Percentiles rank a stretch among this genome's conserved stretches.
These are phyloP conservation scores for Trichophyton schoenleinii DNA, from an alignment of 2,329 filamentous ascomycete genomes.

Conservation along the genomic window DNA sequence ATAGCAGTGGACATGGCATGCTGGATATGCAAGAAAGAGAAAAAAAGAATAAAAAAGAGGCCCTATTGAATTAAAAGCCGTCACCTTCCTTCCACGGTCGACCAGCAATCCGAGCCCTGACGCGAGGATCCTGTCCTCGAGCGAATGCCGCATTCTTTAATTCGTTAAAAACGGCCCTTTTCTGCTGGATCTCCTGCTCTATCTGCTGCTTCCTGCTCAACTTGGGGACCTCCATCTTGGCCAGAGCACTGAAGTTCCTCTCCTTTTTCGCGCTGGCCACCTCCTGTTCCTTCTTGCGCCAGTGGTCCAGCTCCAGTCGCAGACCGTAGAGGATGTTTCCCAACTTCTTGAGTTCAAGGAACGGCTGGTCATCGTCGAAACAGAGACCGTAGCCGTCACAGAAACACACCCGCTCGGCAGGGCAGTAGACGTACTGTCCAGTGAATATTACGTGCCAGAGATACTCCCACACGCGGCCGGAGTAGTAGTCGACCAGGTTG, in stretches of 20 bases:
- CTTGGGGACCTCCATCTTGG: constrained; percentile 26
- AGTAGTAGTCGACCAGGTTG: constrained; percentile 42
- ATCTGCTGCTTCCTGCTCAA: constrained; percentile 34
- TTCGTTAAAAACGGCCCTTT: constrained; percentile 32
- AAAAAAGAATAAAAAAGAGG: too few species aligned
- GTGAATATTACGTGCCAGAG: constrained; percentile 53
- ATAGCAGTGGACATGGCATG: background rate
- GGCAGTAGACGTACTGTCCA: constrained; percentile 33
- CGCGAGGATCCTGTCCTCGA: constrained; percentile 39
- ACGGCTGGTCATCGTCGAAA: constrained; percentile 41
- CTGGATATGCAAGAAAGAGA: background rate
- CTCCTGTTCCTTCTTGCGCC: constrained; percentile 30
- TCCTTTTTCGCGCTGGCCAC: constrained; percentile 19
- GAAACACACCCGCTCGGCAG: constrained; percentile 44
- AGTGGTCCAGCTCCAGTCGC: constrained; percentile 25
- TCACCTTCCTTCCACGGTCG: constrained; percentile 45
- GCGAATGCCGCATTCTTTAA: constrained; percentile 35
- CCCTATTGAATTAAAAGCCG: constrained; percentile 34
- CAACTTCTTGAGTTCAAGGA: constrained; percentile 21
- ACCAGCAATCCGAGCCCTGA: constrained; percentile 42
- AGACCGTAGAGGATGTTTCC: constrained; percentile 30
- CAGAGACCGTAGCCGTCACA: constrained; percentile 54
- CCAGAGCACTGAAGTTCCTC: constrained; percentile 17
- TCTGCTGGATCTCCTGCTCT: constrained; percentile 31
- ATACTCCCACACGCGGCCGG: constrained; percentile 51